Evolutionary conservation across 768 basidiomycete species (phyloP).

Genomic region (Rhodosporidiobolus odoratus): DNA sequence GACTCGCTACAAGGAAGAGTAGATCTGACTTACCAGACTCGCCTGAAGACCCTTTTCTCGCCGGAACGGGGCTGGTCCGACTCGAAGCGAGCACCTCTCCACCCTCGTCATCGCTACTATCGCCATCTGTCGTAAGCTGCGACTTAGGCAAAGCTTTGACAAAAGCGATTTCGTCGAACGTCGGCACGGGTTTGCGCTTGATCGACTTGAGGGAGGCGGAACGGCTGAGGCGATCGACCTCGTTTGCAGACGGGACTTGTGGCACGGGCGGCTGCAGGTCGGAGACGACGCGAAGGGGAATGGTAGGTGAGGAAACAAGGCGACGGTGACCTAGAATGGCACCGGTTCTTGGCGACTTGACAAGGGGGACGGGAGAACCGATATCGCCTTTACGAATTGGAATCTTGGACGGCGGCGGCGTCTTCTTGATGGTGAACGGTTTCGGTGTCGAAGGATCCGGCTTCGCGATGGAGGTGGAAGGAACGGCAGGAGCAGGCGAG

Average conservation of each 20-base stretch:
- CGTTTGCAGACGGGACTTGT: not conserved
- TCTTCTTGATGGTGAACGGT: not conserved
- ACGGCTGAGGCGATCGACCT: not conserved
- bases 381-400: constrained; percentile 17
- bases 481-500: not conserved
- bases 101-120: not conserved
- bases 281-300: not conserved
- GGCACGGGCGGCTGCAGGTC: not conserved
- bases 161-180: not conserved
- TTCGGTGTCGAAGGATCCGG: not conserved
- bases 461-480: not conserved
- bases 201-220: not conserved
- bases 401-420: constrained; percentile 1
- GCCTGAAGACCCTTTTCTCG: not conserved
- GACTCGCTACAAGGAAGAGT: not conserved
- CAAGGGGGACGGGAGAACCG: not conserved
- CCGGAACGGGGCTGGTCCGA: constrained; percentile 1
- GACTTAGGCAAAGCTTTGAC: not conserved
- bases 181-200: constrained; percentile 13
- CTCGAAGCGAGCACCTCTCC: not conserved
- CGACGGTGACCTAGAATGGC: not conserved
- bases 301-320: not conserved
- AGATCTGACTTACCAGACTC: not conserved
- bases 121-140: not conserved
- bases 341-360: not conserved